These are phyloP conservation scores for Epichloe typhina DNA, from an alignment of 2,329 filamentous ascomycete species.

Conservation along the genomic window DNA sequence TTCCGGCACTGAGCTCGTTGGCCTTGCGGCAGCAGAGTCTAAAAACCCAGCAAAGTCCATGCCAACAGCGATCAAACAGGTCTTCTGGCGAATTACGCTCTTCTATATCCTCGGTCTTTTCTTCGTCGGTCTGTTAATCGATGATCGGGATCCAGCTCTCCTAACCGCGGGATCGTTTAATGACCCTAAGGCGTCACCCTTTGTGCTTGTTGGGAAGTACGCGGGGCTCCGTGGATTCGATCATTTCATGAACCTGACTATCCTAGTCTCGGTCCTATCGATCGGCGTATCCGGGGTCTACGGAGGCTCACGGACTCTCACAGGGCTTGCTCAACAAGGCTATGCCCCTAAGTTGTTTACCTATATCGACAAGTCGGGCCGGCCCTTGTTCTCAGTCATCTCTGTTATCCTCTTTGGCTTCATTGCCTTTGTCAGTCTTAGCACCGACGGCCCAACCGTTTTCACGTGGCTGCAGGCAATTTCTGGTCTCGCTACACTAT, in stretches of 20 bases:
- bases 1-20: slow-evolving; percentile 56
- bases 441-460: slow-evolving; percentile 31
- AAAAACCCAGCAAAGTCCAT: slow-evolving; percentile 58
- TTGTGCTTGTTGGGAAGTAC: slow-evolving; percentile 43
- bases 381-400: slow-evolving; percentile 38
- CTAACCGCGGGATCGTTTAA: slow-evolving; percentile 25
- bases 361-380: slow-evolving; percentile 44
- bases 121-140: slow-evolving; percentile 37
- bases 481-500: slow-evolving; percentile 48
- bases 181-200: slow-evolving; percentile 32
- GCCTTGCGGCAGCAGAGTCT: slow-evolving; percentile 33
- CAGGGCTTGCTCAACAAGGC: slow-evolving; percentile 44
- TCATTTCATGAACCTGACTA: slow-evolving; percentile 45
- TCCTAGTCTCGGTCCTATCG: slow-evolving; percentile 44
- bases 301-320: slow-evolving; percentile 44
- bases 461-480: slow-evolving; percentile 52
- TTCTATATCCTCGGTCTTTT: slow-evolving; percentile 42
- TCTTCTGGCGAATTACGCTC: slow-evolving; percentile 43
- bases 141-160: slow-evolving; percentile 31
- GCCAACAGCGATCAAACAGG: slow-evolving; percentile 75
- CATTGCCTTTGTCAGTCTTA: slow-evolving; percentile 29
- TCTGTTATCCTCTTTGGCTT: slow-evolving; percentile 34
- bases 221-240: slow-evolving; percentile 39
- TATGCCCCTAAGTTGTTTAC: slow-evolving; percentile 43
- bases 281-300: slow-evolving; percentile 47